Conservation (phyloP, 2,329 filamentous ascomycete species). For the Talaromyces sp. region DNA sequence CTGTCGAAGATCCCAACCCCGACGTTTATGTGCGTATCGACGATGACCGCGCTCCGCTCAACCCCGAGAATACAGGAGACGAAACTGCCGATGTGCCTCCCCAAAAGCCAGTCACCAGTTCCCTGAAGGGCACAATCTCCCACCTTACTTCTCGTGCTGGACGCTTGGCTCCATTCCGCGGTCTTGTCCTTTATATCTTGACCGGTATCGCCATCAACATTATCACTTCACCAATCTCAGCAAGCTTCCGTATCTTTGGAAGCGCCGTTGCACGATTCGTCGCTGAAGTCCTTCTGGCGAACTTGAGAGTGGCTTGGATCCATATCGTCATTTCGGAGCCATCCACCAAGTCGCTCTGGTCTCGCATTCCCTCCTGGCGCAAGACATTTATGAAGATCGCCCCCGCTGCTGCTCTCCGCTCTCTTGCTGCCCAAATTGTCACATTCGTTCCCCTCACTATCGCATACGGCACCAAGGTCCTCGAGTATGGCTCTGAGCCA, state of each 20-base stretch:
- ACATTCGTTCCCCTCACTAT: constrained; percentile 40
- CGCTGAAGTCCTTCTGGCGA: constrained; percentile 60
- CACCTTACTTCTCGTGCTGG: constrained; percentile 65
- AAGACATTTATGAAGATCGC: constrained; percentile 66
- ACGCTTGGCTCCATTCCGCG: constrained; percentile 65
- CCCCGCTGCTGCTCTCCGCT: constrained; percentile 63
- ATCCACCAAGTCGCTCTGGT: constrained; percentile 61
- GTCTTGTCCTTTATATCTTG: constrained; percentile 52
- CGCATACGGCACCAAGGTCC: constrained; percentile 49
- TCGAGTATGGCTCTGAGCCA: constrained; percentile 32
- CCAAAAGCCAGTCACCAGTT: constrained; percentile 59
- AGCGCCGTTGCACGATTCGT: constrained; percentile 52
- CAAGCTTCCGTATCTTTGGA: constrained; percentile 32
- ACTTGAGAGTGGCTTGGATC: constrained; percentile 74
- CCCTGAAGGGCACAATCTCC: constrained; percentile 55
- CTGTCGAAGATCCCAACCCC: constrained; percentile 59
- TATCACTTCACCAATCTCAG: constrained; percentile 46
- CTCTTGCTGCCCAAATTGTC: constrained; percentile 52
- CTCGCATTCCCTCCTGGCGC: constrained; percentile 62
- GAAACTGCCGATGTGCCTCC: constrained; percentile 43
- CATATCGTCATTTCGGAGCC: constrained; percentile 77
- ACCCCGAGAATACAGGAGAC: constrained; percentile 33
- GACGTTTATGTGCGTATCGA: constrained; percentile 51
- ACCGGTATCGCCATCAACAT: constrained; percentile 46
- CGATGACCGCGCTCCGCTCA: constrained; percentile 33